Percentiles rank a stretch among this genome's conserved stretches.
phyloP scores from a whole-genome alignment of 352 stramenopile genomes.

The Pythium grandisporangium region DNA sequence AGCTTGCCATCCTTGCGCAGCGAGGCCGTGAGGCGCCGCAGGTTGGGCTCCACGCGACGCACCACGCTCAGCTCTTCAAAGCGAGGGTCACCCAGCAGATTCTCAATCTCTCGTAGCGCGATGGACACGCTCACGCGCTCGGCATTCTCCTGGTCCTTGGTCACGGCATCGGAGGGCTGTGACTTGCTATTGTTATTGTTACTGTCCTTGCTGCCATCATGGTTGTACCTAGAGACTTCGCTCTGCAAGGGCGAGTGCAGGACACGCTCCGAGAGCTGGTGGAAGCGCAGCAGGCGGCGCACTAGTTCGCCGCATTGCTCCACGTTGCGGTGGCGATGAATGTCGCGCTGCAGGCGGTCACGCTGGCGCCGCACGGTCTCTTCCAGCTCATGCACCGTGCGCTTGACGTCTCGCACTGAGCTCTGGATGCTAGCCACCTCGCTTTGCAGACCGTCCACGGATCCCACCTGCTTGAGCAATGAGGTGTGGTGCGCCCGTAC shows the following conservation, averaged over 20 bases:
- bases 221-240: too few species aligned
- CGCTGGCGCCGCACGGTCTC: conserved; percentile 42
- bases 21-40: conserved; percentile 27
- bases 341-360: conserved; percentile 37
- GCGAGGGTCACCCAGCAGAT: conserved; percentile 28
- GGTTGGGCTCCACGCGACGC: conserved; percentile 34
- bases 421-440: conserved; percentile 47
- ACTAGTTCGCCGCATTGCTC: conserved; percentile 69
- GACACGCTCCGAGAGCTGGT: conserved; percentile 55
- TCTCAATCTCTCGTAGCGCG: conserved; percentile 68
- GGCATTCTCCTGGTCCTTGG: conserved; percentile 11
- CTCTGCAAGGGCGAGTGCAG: conserved; percentile 19
- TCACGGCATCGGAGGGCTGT: conserved; percentile 8
- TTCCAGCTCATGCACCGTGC: conserved; percentile 53
- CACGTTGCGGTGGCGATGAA: conserved; percentile 73
- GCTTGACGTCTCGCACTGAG: conserved; percentile 58
- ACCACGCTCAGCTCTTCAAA: conserved; percentile 70
- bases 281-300: conserved; percentile 61
- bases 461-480: conserved; percentile 64
- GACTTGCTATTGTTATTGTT: conserved; percentile 1
- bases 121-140: conserved; percentile 56
- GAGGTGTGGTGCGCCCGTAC: conserved; percentile 65
- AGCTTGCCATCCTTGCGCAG: conserved; percentile 48
- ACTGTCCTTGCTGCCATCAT: conserved; percentile 11
- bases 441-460: conserved; percentile 60